Base-by-base conservation (phyloP, 164 flowering plant species). In the Paratinospora sagittata region DNA sequence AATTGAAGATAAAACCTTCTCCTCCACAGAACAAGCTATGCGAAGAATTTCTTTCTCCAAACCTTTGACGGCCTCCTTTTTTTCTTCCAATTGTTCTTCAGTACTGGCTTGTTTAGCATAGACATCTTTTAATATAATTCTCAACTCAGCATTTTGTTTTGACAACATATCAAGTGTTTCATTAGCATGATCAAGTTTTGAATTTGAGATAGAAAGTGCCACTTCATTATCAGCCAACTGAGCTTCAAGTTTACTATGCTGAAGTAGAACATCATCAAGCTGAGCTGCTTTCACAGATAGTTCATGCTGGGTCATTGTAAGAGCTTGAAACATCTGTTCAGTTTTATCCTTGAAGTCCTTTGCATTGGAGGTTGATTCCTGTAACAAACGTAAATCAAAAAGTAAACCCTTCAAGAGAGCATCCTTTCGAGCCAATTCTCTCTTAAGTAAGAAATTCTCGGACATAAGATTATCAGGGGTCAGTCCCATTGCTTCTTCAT, bases 311-410 rank as follows among this genome's bases (percentile, higher is more conserved):
- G 77, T 82, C 71, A 73, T 72, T 69, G 74, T 79, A 36, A 88
- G 74, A 72, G 82, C 65, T 16, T 68, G 61, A 69, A 80, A 45
- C 58, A 83, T 78, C 72, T 80, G 80, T 78, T 92, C 88, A 27
- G 75, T 70, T 80, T 89, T 89, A 84, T 88, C 91, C 77, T 84
- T 87, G 30, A 78, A 66, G 72, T 89, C 90, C 77, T 82, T 88
- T 13, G 73, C 81, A 75, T 79, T 78, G 27, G 94, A 85, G n/a
- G 89, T 81, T 70, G 96, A 86, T 77, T 92, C 97, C 73, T 92
- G 98, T 70, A 92, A 73, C 83, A 92, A 78, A 57, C 87, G 87
- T 45, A 92, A 75, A 78, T 92, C 98, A 77, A 92, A 88, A 65
- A 88, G 86, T 75, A 92, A 74, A 72, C 96, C 98, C 75, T 88